Evolutionary conservation across 306 rosid species (phyloP), one percentile per base, ranked within the genome.

Genomic region (Adenanthera pavonina): DNA sequence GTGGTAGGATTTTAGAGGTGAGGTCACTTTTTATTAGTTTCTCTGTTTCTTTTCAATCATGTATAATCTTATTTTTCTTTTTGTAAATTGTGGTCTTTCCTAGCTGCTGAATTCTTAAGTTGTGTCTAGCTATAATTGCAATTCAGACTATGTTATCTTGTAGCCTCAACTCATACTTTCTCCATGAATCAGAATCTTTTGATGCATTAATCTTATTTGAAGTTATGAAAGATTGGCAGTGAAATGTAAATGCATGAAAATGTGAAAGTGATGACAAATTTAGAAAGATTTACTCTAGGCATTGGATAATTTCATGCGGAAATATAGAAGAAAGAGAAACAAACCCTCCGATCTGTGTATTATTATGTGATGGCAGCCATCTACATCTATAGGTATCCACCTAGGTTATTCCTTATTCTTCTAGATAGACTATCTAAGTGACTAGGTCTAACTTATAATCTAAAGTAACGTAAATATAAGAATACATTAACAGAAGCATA

Each of bases 1-100:
- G 7, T 40, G n/a, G 15, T 52, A 75, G 53, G 80, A 65, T 72
- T 53, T 19, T 5, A 44, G 76, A 72, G 56, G 73, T 62, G 60
- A 34, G 19, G 48, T 68, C 19, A 41, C 51, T 35, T 66, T 43
- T 81, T 47, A 56, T 30, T 12, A 16, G 40, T 72, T 33, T 38
- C 25, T 47, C 20, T 25, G 47, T 76, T 61, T 62, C 48, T 52
- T 9, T 7, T 54, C 11, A 9, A 40, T n/a, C 34, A 35, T 54
- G 76, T 33, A 13, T 69, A 54, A 41, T 48, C 52, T 20, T 46
- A 10, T 25, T 11, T 68, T 68, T 46, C n/a, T 66, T 15, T 41
- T 17, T 41, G 43, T 67, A 67, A 67, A 34, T 49, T 77, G 38
- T 38, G 3, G 60, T 65, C 35, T 25, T 38, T 66, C 53, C 7